A percentile compares a stretch with the other conserved stretches of the same genome.
Evolutionary conservation across 2,329 filamentous ascomycete genomes (phyloP).

Genomic region (Botrytis aclada): DNA sequence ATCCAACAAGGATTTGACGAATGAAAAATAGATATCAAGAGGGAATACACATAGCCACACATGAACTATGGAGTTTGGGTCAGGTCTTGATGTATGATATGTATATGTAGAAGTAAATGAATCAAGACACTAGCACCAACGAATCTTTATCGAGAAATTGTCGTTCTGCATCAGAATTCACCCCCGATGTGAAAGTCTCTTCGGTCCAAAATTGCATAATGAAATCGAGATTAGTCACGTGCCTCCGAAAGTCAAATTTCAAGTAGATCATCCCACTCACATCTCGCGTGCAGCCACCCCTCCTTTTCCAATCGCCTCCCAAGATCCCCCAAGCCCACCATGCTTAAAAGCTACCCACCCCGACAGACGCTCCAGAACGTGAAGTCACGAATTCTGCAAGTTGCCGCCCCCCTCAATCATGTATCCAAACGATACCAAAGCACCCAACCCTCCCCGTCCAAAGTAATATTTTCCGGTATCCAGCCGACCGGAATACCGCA

Average conservation of each 20-base stretch:
- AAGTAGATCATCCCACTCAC: not conserved
- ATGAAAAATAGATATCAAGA: not conserved
- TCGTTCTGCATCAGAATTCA: not conserved
- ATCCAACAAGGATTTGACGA: not conserved
- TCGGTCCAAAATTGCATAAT: not conserved
- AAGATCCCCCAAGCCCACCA: not conserved
- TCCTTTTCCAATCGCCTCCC: not conserved
- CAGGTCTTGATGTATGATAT: conserved; percentile 11
- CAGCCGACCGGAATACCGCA: conserved; percentile 94
- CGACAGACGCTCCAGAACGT: conserved; percentile 10
- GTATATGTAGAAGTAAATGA: conserved; percentile 13
- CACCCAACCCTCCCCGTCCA: not conserved
- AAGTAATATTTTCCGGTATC: conserved; percentile 86
- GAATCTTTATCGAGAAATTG: not conserved
- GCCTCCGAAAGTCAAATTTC: not conserved
- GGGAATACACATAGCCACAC: conserved; percentile 3
- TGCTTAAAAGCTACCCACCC: not conserved
- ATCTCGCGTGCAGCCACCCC: conserved; percentile 2
- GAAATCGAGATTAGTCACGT: conserved; percentile 1
- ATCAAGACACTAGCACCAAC: conserved; percentile 7
- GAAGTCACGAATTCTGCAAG: conserved; percentile 16
- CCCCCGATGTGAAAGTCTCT: no score
- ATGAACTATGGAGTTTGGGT: not conserved
- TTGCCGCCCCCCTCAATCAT: not conserved
- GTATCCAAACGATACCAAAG: not conserved